Base-by-base conservation (phyloP, 768 basidiomycete species). In the Dendrothele bispora region DNA sequence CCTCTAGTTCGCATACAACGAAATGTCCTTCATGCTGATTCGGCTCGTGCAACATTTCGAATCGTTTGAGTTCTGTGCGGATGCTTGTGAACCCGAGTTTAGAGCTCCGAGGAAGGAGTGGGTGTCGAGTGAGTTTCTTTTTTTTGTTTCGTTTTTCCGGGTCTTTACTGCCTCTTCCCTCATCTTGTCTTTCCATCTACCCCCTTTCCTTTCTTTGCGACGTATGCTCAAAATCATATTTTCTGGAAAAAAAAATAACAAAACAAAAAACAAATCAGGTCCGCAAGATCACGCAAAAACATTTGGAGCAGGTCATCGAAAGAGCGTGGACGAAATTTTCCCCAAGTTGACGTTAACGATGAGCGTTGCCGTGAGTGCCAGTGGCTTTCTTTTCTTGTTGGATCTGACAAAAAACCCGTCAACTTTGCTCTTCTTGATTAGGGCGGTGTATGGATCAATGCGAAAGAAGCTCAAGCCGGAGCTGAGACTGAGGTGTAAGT, bases 21-120 rank as follows among this genome's bases (percentile, higher is more conserved):
- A 69, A 44, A 59, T 80, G 63, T 84, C 83, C 1, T 84, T 83
- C 65, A 71, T 84, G 60, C 60, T 86, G 40, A 73, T 86, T 45
- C 74, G 81, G 3, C 69, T 86, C 22, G 62, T 86, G 17, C 84
- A 86, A 57, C 67, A 65, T 30, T 85, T 85, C 61, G 66, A 68
- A 0, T 68, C 69, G 0, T 64, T 86, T 34, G 59, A 63, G 4
- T 67, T 84, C 10, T 77, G 74, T 24, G 61, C 66, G 10, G 71
- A 71, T 2, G 72, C 80, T 0, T 68, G 74, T 43, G 75, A 74
- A 1, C 69, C 72, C 1, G 73, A 69, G 14, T 69, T 73, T 3
- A 65, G 62, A 6, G 77, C 78, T 11, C 81, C 79, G n/a, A n/a
- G n/a, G 1, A 38, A 59, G 3, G 65, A 68, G 10, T 84, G 81